These are phyloP conservation scores for Colletotrichum navitas DNA, from an alignment of 2,329 filamentous ascomycete genomes.

Conservation along the genomic window DNA sequence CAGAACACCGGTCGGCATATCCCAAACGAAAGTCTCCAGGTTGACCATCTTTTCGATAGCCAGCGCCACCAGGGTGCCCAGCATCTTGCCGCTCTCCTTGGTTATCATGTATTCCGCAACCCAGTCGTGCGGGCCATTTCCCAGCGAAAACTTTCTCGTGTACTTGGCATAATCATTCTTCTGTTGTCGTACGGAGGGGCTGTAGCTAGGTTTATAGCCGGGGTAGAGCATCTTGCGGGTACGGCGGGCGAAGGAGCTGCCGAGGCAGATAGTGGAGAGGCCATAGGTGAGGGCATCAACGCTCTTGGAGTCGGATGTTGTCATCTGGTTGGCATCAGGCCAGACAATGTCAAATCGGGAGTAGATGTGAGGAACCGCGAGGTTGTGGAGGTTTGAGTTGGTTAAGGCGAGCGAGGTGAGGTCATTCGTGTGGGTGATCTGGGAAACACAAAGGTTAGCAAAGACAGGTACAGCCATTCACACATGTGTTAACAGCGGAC, in stretches of 20 bases:
- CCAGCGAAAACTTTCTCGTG: slow-evolving; percentile 84
- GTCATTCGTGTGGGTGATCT: slow-evolving; percentile 87
- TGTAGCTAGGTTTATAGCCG: slow-evolving; percentile 36
- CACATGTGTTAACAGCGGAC: slow-evolving; percentile 42
- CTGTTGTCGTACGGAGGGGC: slow-evolving; percentile 34
- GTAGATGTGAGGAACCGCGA: slow-evolving; percentile 85
- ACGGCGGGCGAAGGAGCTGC: slow-evolving; percentile 60
- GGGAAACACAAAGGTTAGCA: slow-evolving; percentile 40
- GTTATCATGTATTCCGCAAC: slow-evolving; percentile 85
- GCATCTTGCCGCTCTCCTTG: slow-evolving; percentile 88
- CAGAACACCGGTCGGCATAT: slow-evolving; percentile 88
- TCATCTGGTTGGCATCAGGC: slow-evolving; percentile 75
- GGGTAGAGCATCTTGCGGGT: slow-evolving; percentile 51
- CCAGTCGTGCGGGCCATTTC: slow-evolving; percentile 84
- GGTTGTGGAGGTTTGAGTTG: slow-evolving; percentile 80
- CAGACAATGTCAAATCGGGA: slow-evolving; percentile 90
- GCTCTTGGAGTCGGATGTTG: slow-evolving; percentile 75
- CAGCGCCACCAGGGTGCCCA: slow-evolving; percentile 84
- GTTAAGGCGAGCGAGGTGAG: slow-evolving; percentile 82
- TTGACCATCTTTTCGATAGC: slow-evolving; percentile 86
- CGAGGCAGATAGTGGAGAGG: slow-evolving; percentile 82
- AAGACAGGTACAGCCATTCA: slow-evolving; percentile 20
- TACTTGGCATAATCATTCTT: slow-evolving; percentile 81
- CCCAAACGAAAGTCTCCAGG: slow-evolving; percentile 86
- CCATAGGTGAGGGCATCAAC: slow-evolving; percentile 89